A percentile compares a stretch with the other conserved stretches of the same genome.
phyloP scores from a whole-genome alignment of 441 rosid species.

The Populus tomentosa region DNA sequence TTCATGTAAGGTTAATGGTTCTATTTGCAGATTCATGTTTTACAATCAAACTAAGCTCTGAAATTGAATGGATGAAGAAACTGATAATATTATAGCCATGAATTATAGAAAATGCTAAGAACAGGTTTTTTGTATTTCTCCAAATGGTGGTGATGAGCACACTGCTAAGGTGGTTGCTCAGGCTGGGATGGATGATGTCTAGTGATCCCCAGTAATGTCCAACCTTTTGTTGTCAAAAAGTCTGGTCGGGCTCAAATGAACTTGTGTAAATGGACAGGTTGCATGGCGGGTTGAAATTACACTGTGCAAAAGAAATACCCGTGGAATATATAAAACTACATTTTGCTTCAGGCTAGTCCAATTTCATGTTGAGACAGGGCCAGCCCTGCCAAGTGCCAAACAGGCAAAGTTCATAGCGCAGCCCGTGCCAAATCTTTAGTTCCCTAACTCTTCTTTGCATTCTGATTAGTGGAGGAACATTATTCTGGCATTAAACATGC shows the following conservation, averaged over 20 bases:
- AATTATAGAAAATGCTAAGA: not conserved
- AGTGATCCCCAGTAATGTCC: not conserved
- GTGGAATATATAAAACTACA: too few species aligned
- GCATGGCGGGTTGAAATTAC: not conserved
- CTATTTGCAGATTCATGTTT: not conserved
- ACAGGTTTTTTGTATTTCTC: not conserved
- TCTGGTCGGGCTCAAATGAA: not conserved
- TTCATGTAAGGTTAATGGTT: not conserved
- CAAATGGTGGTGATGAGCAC: not conserved
- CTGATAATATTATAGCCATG: not conserved
- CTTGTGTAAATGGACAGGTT: not conserved
- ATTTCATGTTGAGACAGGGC: too few species aligned
- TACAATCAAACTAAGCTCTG: not conserved
- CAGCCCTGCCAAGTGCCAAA: too few species aligned
- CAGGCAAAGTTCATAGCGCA: too few species aligned
- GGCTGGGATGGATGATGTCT: not conserved
- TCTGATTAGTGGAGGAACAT: too few species aligned
- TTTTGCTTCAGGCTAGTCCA: too few species aligned
- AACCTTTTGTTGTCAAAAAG: not conserved
- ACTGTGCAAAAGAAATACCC: too few species aligned
- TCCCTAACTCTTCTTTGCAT: too few species aligned
- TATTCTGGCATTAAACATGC: too few species aligned
- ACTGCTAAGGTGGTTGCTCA: not conserved
- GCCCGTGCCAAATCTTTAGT: too few species aligned
- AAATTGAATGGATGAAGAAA: not conserved